These are phyloP conservation scores for Acer saccharum DNA, from an alignment of 345 rosid genomes.

Conservation along the genomic window DNA sequence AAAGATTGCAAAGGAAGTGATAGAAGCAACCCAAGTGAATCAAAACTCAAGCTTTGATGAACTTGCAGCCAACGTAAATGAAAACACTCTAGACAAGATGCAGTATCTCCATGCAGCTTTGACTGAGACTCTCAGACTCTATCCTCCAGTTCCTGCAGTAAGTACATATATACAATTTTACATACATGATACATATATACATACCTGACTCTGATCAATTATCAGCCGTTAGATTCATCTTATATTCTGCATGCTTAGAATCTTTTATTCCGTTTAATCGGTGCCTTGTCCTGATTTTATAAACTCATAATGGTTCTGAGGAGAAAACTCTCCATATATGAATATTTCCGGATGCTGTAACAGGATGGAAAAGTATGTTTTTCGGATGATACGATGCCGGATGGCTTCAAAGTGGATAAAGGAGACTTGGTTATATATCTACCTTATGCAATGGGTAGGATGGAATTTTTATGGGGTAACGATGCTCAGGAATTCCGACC, in stretches of 20 bases:
- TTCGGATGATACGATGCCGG: slow-evolving; percentile 28
- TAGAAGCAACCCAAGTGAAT: slow-evolving; percentile 12
- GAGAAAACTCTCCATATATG: too few relatives aligned
- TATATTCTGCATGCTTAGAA: too few relatives aligned
- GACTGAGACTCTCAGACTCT: slow-evolving; percentile 36
- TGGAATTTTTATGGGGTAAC: slow-evolving; percentile 31
- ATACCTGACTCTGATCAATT: neutral
- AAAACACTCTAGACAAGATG: slow-evolving; percentile 25
- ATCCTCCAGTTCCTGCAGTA: slow-evolving; percentile 35
- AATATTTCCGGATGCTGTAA: neutral
- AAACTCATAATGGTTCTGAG: too few relatives aligned
- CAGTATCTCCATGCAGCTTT: slow-evolving; percentile 36
- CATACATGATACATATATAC: neutral
- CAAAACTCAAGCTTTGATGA: slow-evolving; percentile 14
- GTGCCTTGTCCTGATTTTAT: too few relatives aligned
- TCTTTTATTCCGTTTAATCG: too few relatives aligned
- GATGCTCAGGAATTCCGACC: slow-evolving; percentile 35
- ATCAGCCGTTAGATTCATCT: too few relatives aligned
- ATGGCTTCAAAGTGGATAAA: slow-evolving; percentile 28
- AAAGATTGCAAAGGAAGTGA: slow-evolving; percentile 27
- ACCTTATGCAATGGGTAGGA: slow-evolving; percentile 37
- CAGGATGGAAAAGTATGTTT: slow-evolving; percentile 24
- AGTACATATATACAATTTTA: neutral
- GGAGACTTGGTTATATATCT: slow-evolving; percentile 23
- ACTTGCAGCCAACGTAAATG: slow-evolving; percentile 18